Conservation (phyloP, 305 asterid species). For the Plantago lanceolata region DNA sequence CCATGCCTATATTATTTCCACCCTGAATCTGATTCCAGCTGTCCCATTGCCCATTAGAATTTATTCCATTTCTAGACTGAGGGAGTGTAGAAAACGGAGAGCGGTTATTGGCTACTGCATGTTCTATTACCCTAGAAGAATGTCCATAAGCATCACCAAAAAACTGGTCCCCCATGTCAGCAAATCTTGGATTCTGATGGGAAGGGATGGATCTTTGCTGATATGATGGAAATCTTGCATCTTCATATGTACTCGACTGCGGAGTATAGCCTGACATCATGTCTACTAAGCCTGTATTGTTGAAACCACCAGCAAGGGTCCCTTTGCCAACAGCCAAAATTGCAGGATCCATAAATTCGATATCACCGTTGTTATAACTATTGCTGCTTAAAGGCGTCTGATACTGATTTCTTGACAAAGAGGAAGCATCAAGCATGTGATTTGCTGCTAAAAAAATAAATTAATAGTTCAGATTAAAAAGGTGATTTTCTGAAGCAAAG, state of each 20-base stretch:
- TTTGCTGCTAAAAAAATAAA: conserved; percentile 47
- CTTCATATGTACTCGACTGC: conserved; percentile 53
- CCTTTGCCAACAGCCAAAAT: conserved; percentile 94
- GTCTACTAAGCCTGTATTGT: conserved; percentile 43
- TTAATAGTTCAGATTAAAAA: conserved; percentile 7
- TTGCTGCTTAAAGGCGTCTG: conserved; percentile 45
- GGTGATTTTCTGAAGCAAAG: neutral
- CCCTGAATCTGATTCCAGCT: conserved; percentile 63
- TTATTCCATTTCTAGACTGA: conserved; percentile 53
- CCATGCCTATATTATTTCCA: conserved; percentile 57
- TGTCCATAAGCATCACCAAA: conserved; percentile 52
- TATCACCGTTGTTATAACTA: conserved; percentile 47
- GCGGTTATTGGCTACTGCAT: conserved; percentile 42
- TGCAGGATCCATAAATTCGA: conserved; percentile 94
- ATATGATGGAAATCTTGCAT: conserved; percentile 56
- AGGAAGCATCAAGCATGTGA: conserved; percentile 43
- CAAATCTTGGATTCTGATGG: conserved; percentile 63
- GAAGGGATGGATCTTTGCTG: conserved; percentile 62
- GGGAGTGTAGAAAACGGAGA: conserved; percentile 60
- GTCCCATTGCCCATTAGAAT: conserved; percentile 78
- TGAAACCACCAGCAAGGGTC: conserved; percentile 58
- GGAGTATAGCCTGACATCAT: conserved; percentile 52
- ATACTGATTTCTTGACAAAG: conserved; percentile 49
- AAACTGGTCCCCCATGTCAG: conserved; percentile 45
- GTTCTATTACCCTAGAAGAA: conserved; percentile 65